Percentiles rank a stretch among this genome's conserved stretches.
phyloP scores from a whole-genome alignment of 495 filamentous ascomycete species.

The Xylaria curta region DNA sequence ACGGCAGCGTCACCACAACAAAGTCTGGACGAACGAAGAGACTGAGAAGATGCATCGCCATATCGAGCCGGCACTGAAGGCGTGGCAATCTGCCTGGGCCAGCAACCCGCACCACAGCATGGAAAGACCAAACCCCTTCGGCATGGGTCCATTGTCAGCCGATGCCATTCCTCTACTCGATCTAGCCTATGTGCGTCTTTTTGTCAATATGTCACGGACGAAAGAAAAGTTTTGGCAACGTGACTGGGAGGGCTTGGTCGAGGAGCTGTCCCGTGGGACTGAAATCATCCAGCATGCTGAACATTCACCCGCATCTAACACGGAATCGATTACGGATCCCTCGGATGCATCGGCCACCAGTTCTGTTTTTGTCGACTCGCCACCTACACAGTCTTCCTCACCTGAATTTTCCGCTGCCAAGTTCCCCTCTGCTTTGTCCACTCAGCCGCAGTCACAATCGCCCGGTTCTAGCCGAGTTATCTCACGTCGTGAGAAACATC shows the following conservation, averaged over 20 bases:
- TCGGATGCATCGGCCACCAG: conserved; percentile 56
- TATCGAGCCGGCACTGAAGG: conserved; percentile 91
- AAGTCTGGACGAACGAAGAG: conserved; percentile 89
- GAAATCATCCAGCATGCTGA: conserved; percentile 80
- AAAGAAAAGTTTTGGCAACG: conserved; percentile 96
- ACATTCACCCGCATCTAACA: conserved; percentile 61
- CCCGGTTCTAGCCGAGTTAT: conserved; percentile 41
- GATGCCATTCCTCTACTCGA: conserved; percentile 96
- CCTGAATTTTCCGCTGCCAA: conserved; percentile 54
- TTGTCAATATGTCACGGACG: conserved; percentile 87
- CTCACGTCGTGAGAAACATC: conserved; percentile 75
- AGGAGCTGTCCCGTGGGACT: conserved; percentile 81
- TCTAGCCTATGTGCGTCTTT: conserved; percentile 90
- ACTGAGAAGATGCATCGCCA: conserved; percentile 96
- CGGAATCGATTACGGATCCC: conserved; percentile 58
- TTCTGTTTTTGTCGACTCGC: conserved; percentile 61
- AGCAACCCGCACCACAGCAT: conserved; percentile 85
- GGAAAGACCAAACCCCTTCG: conserved; percentile 88
- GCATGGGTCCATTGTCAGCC: conserved; percentile 86
- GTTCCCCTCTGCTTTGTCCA: conserved; percentile 33
- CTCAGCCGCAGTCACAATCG: conserved; percentile 35
- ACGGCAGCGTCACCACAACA: conserved; percentile 85
- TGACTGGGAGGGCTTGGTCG: conserved; percentile 91
- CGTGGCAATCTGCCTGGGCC: conserved; percentile 95
- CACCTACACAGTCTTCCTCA: conserved; percentile 60